Evolutionary conservation across 1,139 yeast genomes (phyloP), one percentile per base, ranked within the genome.

Genomic region (Sugiyamaella castrensis): DNA sequence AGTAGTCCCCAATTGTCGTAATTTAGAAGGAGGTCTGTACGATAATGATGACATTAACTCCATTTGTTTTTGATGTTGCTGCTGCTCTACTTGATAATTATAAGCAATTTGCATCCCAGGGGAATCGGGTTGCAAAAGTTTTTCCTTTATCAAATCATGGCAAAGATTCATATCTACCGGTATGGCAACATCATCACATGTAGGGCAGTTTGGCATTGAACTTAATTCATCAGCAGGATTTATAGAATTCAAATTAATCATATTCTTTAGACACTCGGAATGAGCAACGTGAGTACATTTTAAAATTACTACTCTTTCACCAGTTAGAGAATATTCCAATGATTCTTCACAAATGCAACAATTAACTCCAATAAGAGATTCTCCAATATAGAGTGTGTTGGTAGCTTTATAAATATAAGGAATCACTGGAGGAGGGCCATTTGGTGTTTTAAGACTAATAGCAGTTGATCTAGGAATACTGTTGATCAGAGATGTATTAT

Each of bases 291-390:
- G 63, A 12, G 50, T 37, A 44, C 66, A 62, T n/a, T 52, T 43
- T 16, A 62, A 48, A 8, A 52, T 46, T 11, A 60, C 53, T 2
- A 61, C 50, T 31, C 53, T 47, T 45, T 62, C 66, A 11, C 58
- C 60, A 8, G 56, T 54, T 9, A 62, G 48, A 7, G 56, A 47
- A 37, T 54, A 43, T 16, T 57, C 61, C 16, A 62, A 50, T 2
- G 59, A 48, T 43, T 61, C 63, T 45, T 62, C 66, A 44, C 66
- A 62, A 42, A 62, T 58, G 41, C 65, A 61, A 49, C 66, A 62
- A 15, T 45, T 50, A 24, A 38, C 45, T 11, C 57, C 62, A 8
- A 44, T 50, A 6, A 60, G 48, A 2, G 59, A 38, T 32, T 46
- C 46, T 11, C 46, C 49, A 10, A 37, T 12, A 15, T 34, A 46